Base-by-base conservation (phyloP, 1,284 basidiomycete genomes). In the Neolentinus lepideus region DNA sequence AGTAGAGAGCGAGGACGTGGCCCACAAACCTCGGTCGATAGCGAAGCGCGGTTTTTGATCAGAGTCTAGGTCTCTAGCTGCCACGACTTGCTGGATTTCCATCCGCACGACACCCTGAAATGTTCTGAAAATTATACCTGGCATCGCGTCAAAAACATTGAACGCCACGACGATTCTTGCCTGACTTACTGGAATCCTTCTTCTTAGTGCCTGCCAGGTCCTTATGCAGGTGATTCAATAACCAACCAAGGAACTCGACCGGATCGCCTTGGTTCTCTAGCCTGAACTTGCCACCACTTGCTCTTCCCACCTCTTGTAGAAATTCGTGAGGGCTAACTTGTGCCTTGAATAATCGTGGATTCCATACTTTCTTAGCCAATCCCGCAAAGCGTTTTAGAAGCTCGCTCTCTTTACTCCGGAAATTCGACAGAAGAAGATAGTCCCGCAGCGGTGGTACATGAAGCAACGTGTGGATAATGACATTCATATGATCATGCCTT, bases 241-340 rank as follows among this genome's bases (percentile, higher is more conserved):
- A 71, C 97, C 97, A 99, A 22, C 94, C 88, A 31, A 99, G 72
- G 66, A 99, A 99, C 65, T 98, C 97, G 3, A 94, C 85, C 3
- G 97, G 97, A 71, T 99, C 97, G 1, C 94, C 93, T 72, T 95
- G 92, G 66, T 92, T 82, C 62, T 95, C 95, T 60, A 97, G 80
- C 62, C 88, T 86, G 72, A 95, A 99, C 70, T 92, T 93, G 14
- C 94, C 92, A 29, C 76, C 80, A 65, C 91, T 94, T 31, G 88
- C 87, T 60, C 91, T 82, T 59, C 89, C 87, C 50, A 99, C 94
- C 73, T 99, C 96, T 71, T 99, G 97, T 59, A 98, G 72, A 68
- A 99, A 95, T 70, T 99, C 97, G 71, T 99, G 97, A 9, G 97
- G 97, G 61, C 90, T 93, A 60, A 98, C 94, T 78, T 99, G 97